Evolutionary conservation across 257 asterid genomes (phyloP), one percentile per base, ranked within the genome.

Genomic region (Pogostemon cablin): DNA sequence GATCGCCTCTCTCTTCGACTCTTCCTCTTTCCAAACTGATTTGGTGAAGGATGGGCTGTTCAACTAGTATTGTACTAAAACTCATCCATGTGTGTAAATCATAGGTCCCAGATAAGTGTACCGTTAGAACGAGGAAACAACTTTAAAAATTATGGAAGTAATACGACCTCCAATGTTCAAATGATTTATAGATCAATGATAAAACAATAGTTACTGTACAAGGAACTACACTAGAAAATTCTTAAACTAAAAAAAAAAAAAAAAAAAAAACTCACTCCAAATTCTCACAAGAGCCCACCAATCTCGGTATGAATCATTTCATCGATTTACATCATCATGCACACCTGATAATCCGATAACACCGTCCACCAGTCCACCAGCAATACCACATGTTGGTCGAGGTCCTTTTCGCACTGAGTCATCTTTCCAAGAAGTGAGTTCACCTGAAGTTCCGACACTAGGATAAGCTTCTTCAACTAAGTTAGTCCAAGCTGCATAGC

Each of bases 401-500:
- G 61, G 46, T 53, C 52, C 7, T 20, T 62, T 61, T n/a, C 50
- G 55, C 69, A 49, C 32, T 25, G 54, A 49, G 60, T 32, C 68
- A 67, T 53, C 56, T 55, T n/a, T 58, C 50, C 11, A 25, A 20
- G 41, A 60, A 50, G 11, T 43, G 4, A 34, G 35, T 49, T 68
- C 44, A 68, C 69, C 41, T 49, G 58, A 25, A 41, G 64, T 43
- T 59, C 25, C 53, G 20, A 10, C 15, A 8, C 1, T 62, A 34
- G n/a, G 32, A 64, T 67, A 25, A 3, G 25, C 12, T 17, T 4
- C 10, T 20, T 11, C 41, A 25, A 12, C 78, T 76, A 81, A 75
- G 78, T 88, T 62, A 80, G 77, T 25, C 93, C 93, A 65, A 82
- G 75, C 83, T 86, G 91, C 72, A 87, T 85, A 5, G 83, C 83